phyloP scores from a whole-genome alignment of 176 grass and related monocot species.

The Luzula sylvatica region DNA sequence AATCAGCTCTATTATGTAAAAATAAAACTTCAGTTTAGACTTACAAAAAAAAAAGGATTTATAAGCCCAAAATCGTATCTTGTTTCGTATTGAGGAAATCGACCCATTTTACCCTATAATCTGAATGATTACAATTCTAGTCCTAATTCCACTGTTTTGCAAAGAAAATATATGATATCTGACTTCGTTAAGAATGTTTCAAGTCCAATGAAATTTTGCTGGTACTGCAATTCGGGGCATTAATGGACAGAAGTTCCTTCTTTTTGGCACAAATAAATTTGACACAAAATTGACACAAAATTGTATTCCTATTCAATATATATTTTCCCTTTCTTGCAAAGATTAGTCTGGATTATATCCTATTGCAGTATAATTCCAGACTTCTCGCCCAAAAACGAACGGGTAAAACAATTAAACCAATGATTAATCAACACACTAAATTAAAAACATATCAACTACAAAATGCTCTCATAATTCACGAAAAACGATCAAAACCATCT shows the following conservation, averaged over 20 bases:
- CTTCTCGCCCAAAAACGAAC: not conserved
- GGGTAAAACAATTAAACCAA: constrained; percentile 4
- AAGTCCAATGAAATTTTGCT: too few species aligned
- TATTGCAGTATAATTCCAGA: constrained; percentile 12
- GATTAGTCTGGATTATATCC: not conserved
- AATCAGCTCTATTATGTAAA: constrained; percentile 60
- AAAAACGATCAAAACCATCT: not conserved
- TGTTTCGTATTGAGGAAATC: too few species aligned
- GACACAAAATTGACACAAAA: too few species aligned
- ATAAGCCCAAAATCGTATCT: too few species aligned
- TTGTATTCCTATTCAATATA: not conserved
- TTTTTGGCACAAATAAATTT: too few species aligned
- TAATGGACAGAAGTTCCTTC: too few species aligned
- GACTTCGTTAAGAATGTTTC: too few species aligned
- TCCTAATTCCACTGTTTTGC: too few species aligned
- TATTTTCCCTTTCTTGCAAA: not conserved
- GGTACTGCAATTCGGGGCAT: too few species aligned
- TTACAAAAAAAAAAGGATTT: not conserved
- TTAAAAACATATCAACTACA: not conserved
- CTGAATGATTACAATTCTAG: too few species aligned
- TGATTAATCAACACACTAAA: constrained; percentile 2
- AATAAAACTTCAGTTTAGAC: constrained; percentile 4
- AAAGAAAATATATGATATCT: too few species aligned
- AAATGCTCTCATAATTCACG: not conserved
- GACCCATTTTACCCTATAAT: too few species aligned